Conservation (phyloP, 2,329 filamentous ascomycete genomes). For the Diaporthe batatas region DNA sequence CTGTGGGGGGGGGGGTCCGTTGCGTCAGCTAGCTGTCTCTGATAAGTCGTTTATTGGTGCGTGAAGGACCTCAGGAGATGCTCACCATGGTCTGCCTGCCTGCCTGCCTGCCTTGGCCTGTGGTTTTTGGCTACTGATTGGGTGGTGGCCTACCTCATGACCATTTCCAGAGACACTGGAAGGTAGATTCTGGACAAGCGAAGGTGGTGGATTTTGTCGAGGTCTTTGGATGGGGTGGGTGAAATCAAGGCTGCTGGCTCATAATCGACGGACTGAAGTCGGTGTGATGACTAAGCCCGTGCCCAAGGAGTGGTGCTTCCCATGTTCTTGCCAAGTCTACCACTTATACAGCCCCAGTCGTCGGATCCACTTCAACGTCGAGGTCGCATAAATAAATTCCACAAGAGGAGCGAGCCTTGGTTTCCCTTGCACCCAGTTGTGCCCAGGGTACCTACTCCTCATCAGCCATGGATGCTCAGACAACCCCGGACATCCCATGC, state of each 20-base stretch:
- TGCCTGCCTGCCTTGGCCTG: not conserved
- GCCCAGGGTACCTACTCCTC: no score
- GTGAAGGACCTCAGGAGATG: not conserved
- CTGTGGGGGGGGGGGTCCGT: not conserved
- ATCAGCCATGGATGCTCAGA: not conserved
- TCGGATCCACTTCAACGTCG: not conserved
- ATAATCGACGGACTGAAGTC: not conserved
- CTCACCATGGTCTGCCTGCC: not conserved
- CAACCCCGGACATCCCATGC: not conserved
- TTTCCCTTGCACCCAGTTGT: no score
- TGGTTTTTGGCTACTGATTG: not conserved
- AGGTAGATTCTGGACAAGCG: no score
- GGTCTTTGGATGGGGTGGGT: not conserved
- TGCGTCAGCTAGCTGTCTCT: no score
- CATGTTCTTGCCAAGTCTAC: no score
- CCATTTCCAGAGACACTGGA: not conserved
- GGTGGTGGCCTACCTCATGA: not conserved
- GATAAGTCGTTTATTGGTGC: no score
- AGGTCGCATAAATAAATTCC: no score
- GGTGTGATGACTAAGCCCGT: slow-evolving; percentile 9
- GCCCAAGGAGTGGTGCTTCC: no score
- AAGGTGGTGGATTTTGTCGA: not conserved
- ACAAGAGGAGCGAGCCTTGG: not conserved
- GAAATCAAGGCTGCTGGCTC: not conserved
- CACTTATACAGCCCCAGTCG: no score